Evolutionary conservation across 805 yeast species (phyloP).

Genomic region (Alloascoidea hylecoeti): DNA sequence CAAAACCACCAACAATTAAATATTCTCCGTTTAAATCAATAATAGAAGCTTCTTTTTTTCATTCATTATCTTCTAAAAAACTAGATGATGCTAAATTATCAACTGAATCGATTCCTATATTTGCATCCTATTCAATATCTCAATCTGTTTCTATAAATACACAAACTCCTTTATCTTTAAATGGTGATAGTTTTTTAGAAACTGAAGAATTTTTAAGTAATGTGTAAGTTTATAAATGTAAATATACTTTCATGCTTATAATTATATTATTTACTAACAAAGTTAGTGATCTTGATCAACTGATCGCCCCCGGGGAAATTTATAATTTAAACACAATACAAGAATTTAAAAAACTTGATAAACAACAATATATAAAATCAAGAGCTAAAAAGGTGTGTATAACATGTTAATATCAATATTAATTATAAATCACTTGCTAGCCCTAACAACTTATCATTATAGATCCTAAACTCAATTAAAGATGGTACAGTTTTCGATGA

Average conservation of each 20-base stretch:
- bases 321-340: slow-evolving; percentile 73
- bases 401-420: too few species aligned
- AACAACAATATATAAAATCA: slow-evolving; percentile 35
- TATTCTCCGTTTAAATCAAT: slow-evolving; percentile 50
- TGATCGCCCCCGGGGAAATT: slow-evolving; percentile 23
- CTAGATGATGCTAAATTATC: slow-evolving; percentile 61
- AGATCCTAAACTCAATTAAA: slow-evolving; percentile 13
- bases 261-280: too few species aligned
- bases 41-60: slow-evolving; percentile 81
- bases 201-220: slow-evolving; percentile 10
- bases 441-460: too few species aligned
- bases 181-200: slow-evolving; percentile 9
- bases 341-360: slow-evolving; percentile 62
- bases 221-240: slow-evolving; percentile 1
- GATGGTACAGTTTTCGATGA: slow-evolving; percentile 20
- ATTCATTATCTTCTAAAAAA: slow-evolving; percentile 56
- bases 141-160: slow-evolving; percentile 10
- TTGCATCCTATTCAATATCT: slow-evolving; percentile 22
- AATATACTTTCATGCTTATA: too few species aligned
- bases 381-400: slow-evolving; percentile 19
- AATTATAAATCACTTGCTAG: too few species aligned
- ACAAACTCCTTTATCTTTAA: slow-evolving; percentile 18
- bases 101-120: slow-evolving; percentile 25
- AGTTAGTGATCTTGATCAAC: too few species aligned
- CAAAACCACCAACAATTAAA: slow-evolving; percentile 10